Evolutionary conservation across 1,284 basidiomycete species (phyloP).

Genomic region (Leccinum insolens): DNA sequence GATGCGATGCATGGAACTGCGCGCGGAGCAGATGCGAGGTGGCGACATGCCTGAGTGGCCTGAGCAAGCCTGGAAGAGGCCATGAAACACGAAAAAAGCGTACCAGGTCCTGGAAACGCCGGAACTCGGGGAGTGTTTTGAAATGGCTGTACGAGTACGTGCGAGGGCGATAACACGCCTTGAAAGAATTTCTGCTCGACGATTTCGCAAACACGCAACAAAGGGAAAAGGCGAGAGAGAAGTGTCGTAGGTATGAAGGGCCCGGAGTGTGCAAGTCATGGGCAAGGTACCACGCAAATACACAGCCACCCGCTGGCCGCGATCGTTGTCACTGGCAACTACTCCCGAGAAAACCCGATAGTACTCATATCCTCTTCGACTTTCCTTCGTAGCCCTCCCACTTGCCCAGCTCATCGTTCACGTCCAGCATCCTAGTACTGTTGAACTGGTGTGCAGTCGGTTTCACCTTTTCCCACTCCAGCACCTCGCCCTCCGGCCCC

Average conservation of each 20-base stretch:
- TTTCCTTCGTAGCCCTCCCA: conserved; percentile 61
- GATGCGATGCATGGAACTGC: conserved; percentile 68
- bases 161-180: conserved; percentile 70
- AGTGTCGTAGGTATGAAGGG: not conserved
- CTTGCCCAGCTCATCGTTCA: conserved; percentile 56
- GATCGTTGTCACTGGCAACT: not conserved
- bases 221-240: not conserved
- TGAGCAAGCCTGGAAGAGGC: conserved; percentile 4
- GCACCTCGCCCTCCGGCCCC: conserved; percentile 48
- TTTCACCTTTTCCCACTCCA: conserved; percentile 51
- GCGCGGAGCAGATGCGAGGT: conserved; percentile 52
- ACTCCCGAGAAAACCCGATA: conserved; percentile 14
- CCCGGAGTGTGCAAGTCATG: not conserved
- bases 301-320: conserved; percentile 25
- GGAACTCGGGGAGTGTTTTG: conserved; percentile 41
- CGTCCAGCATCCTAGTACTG: conserved; percentile 58
- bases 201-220: not conserved
- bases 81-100: conserved; percentile 24
- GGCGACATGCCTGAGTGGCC: conserved; percentile 43
- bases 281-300: not conserved
- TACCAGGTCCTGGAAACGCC: conserved; percentile 57
- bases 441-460: conserved; percentile 70
- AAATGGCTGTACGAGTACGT: conserved; percentile 56
- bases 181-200: conserved; percentile 58
- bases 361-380: conserved; percentile 35